Conservation (phyloP, 2,329 filamentous ascomycete genomes). For the Venturia carpophila region DNA sequence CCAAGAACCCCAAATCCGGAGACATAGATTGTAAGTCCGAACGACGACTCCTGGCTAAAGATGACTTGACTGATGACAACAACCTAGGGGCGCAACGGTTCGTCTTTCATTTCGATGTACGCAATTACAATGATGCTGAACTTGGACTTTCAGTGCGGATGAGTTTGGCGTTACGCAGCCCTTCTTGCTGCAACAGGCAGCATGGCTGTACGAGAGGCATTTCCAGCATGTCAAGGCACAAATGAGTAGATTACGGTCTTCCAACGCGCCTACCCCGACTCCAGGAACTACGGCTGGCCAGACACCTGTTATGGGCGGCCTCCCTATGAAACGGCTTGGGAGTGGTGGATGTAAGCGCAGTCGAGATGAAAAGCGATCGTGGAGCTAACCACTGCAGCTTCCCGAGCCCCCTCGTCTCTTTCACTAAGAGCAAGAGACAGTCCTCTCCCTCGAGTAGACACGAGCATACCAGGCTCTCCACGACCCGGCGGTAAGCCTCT, state of each 20-base stretch:
- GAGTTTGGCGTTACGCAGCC: slow-evolving; percentile 77
- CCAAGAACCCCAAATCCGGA: slow-evolving; percentile 65
- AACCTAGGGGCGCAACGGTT: slow-evolving; percentile 14
- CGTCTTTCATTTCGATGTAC: neutral
- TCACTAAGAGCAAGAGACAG: slow-evolving; percentile 51
- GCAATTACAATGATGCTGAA: neutral
- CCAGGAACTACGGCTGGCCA: slow-evolving; percentile 33
- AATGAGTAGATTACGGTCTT: slow-evolving; percentile 66
- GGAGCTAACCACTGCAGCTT: slow-evolving; percentile 22
- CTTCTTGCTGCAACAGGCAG: slow-evolving; percentile 87
- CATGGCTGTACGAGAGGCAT: slow-evolving; percentile 87
- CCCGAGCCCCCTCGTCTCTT: slow-evolving; percentile 45
- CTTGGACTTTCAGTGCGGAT: slow-evolving; percentile 48
- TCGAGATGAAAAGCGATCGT: neutral
- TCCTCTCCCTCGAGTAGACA: slow-evolving; percentile 44
- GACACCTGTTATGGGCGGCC: slow-evolving; percentile 24
- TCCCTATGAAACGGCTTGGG: slow-evolving; percentile 44
- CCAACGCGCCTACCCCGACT: slow-evolving; percentile 51
- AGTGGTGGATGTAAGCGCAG: slow-evolving; percentile 37
- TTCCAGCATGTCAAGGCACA: slow-evolving; percentile 83
- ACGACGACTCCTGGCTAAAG: neutral
- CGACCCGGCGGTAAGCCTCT: slow-evolving; percentile 20
- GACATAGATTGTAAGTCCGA: slow-evolving; percentile 63
- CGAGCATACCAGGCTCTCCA: slow-evolving; percentile 36
- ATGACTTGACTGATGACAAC: neutral